Percentiles rank a stretch among this genome's conserved stretches.
Conservation (phyloP, 1,284 basidiomycete species). For the Gomphus sp. region DNA sequence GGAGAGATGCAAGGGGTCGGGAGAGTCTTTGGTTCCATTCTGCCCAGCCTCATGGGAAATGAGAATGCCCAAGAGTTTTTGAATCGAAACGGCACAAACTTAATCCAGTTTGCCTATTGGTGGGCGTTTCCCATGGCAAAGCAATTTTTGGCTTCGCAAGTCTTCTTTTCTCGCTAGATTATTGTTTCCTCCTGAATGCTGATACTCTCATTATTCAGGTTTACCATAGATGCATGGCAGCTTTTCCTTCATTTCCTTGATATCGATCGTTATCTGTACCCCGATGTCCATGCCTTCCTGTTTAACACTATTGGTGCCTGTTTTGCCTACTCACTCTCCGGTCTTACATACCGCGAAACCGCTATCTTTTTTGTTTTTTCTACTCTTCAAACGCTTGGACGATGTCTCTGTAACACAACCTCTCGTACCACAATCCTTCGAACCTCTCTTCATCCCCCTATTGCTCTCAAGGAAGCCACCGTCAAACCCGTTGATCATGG, state of each 20-base stretch:
- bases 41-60: constrained; percentile 20
- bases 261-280: constrained; percentile 85
- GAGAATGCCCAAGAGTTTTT: constrained; percentile 26
- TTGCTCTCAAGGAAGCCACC: neutral
- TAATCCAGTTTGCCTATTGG: constrained; percentile 81
- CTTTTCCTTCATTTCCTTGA: constrained; percentile 92
- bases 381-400: constrained; percentile 78
- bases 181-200: constrained; percentile 4
- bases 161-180: constrained; percentile 16
- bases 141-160: constrained; percentile 79
- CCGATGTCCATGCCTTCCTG: constrained; percentile 85
- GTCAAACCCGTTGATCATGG: neutral
- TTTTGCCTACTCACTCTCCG: constrained; percentile 62
- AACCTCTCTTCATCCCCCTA: neutral
- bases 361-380: constrained; percentile 78
- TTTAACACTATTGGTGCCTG: constrained; percentile 81
- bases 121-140: constrained; percentile 81
- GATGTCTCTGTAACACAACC: constrained; percentile 85
- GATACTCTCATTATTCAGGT: constrained; percentile 38
- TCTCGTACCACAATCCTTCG: neutral
- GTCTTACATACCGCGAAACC: constrained; percentile 77
- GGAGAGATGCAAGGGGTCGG: neutral
- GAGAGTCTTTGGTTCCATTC: neutral
- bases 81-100: constrained; percentile 35
- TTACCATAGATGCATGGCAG: constrained; percentile 96